Percentiles rank a stretch among this genome's conserved stretches.
These are phyloP conservation scores for Aspergillus ostianus DNA, from an alignment of 495 filamentous ascomycete genomes.

Conservation along the genomic window DNA sequence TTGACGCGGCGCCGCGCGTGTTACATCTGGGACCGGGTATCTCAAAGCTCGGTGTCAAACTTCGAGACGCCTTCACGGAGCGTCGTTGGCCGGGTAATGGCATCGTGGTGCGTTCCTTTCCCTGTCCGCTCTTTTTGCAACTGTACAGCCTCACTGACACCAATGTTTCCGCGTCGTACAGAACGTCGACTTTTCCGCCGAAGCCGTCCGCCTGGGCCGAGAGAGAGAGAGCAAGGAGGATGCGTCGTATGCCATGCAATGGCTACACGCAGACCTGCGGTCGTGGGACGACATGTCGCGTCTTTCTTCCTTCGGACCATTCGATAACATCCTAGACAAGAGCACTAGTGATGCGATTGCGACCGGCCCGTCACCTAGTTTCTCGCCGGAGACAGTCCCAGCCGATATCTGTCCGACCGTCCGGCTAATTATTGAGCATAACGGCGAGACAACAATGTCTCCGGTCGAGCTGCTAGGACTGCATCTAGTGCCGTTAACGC, in stretches of 20 bases:
- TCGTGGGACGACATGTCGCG: slow-evolving; percentile 29
- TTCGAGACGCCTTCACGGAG: slow-evolving; percentile 31
- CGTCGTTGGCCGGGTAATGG: slow-evolving; percentile 32
- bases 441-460: slow-evolving; percentile 16
- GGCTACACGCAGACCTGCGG: slow-evolving; percentile 35
- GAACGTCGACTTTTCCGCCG: slow-evolving; percentile 46
- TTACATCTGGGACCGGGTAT: slow-evolving; percentile 44
- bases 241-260: slow-evolving; percentile 32
- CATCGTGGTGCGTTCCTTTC: slow-evolving; percentile 34
- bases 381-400: slow-evolving; percentile 12
- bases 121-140: too few relatives aligned
- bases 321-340: slow-evolving; percentile 43
- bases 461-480: slow-evolving; percentile 40
- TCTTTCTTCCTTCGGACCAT: slow-evolving; percentile 28
- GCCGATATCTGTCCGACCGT: slow-evolving; percentile 27
- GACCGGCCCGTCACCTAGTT: slow-evolving; percentile 23
- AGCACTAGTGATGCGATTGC: slow-evolving; percentile 46
- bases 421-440: slow-evolving; percentile 11
- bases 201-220: slow-evolving; percentile 40
- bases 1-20: slow-evolving; percentile 22
- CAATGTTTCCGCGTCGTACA: slow-evolving; percentile 8
- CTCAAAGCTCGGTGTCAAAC: slow-evolving; percentile 34
- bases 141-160: slow-evolving; percentile 2
- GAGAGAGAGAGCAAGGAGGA: slow-evolving; percentile 23
- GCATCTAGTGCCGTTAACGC: slow-evolving; percentile 36